Evolutionary conservation across 2,329 filamentous ascomycete genomes (phyloP), one percentile per base, ranked within the genome.

Genomic region (Cladosporium colombiae): DNA sequence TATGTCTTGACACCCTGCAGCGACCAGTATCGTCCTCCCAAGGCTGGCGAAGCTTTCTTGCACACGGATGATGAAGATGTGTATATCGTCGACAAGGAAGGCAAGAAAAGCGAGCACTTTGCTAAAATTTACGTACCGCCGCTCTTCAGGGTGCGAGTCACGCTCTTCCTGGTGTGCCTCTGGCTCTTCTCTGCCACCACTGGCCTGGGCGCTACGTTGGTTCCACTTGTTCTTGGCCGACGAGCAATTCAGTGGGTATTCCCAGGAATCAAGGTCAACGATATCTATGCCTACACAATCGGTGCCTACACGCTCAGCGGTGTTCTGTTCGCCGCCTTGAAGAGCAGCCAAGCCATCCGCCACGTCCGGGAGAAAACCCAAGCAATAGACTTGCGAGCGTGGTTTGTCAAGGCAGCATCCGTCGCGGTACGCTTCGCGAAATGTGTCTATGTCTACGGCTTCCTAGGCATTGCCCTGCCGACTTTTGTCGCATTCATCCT

Each of bases 1-100:
- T 98, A 93, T 76, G 94, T 97, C 27, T 88, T 92, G 55, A 92
- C 93, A n/a, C 95, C 95, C 13, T 93, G 92, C 21, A 97, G 93
- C 1, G 95, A 99, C 76, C 93, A 96, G 76, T 91, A 97, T 70
- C 92, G 96, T 74, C 93, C 98, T 40, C 91, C 93, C 3, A 97
- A 96, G 78, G 91, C 91, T 46, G 85, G 85, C 56, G 81, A 84
- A 18, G 93, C 97, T 3, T 98, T 99, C 74, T 81, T 96, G 21
- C 86, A 91, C 60, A 90, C 94, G 10, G 86, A 91, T 62, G 90
- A 93, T 67, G 81, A 87, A 52, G 79, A 82, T 29, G 74, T 78
- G 6, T 73, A 72, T 57, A 74, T 73, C 67, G 73, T 68, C 4
- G 75, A 72, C 71, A 76, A 69, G 63, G 71, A 71, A 21, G 75